Base-by-base conservation (phyloP, 345 rosid species). In the Bruguiera gymnorhiza region DNA sequence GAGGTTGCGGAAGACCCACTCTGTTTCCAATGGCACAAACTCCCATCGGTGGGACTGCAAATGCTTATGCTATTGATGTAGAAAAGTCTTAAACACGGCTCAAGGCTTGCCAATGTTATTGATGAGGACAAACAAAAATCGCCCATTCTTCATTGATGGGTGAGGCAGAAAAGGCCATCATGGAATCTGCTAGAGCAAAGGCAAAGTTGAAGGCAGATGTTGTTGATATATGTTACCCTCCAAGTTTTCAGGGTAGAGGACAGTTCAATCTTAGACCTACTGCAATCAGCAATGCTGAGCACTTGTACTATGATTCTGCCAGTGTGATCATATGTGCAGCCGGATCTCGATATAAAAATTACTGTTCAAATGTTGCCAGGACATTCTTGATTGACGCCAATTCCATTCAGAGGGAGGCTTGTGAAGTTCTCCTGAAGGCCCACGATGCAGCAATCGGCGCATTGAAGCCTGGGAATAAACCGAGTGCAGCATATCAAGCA, bases 211-310 rank as follows among this genome's bases (percentile, higher is more conserved):
- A 74, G 85, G 83, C 91, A 32, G 96, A 85, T 67, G 88, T 87
- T 68, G 93, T 93, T 56, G 98, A 93, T 75, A 90, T 90, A 60
- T 93, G 98, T 76, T 93, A 93, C 66, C 98, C 97, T 50, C 98
- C 97, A 0, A 88, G 90, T 61, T 90, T 93, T 73, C 98, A 90
- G 73, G 90, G 97, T 63, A 97, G 98, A 66, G 98, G 96, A 15
- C 73, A 84, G 63, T 93, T 88, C 79, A 97, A 93, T 84, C 96
- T 93, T 65, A 88, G 79, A 66, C 98, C 98, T 34, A 93, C 91
- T 69, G 98, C 96, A 27, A 81, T 86, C 10, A 90, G 98, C 85
- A 89, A 85, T 55, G 97, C 90, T 60, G 93, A 90, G 46, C 32
- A 73, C 62, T 82, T 93, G 60, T 84, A 87, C 69, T 90, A 93